phyloP scores from a whole-genome alignment of 2,329 filamentous ascomycete genomes.

The Calonectria honghensis region DNA sequence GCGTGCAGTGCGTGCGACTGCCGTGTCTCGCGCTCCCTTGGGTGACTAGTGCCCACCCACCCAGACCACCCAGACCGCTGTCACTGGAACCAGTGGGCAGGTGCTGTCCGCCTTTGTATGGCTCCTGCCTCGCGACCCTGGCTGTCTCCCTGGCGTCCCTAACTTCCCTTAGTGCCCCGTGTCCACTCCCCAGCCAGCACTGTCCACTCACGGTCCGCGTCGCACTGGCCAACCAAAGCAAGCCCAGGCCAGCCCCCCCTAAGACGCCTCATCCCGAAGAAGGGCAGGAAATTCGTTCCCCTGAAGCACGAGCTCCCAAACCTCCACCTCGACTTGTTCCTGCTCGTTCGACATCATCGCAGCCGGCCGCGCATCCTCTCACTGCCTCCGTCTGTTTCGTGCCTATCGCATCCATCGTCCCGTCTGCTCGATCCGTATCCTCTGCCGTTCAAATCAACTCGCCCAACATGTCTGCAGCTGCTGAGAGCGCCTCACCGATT shows the following conservation, averaged over 20 bases:
- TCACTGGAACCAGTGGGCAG: constrained; percentile 35
- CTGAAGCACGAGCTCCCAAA: constrained; percentile 59
- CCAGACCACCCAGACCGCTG: constrained; percentile 11
- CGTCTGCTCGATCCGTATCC: constrained; percentile 25
- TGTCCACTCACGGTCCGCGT: constrained; percentile 54
- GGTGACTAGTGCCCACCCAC: constrained; percentile 26
- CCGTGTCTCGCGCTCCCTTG: constrained; percentile 41
- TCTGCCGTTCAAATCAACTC: constrained; percentile 36
- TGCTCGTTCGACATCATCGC: constrained; percentile 54
- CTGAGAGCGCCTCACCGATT: constrained; percentile 80
- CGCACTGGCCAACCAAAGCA: constrained; percentile 57
- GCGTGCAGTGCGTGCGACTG: constrained; percentile 21
- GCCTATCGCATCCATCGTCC: constrained; percentile 37
- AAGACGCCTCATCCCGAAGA: constrained; percentile 51
- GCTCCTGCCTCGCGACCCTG: constrained; percentile 23
- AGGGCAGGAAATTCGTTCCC: constrained; percentile 61
- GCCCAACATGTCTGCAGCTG: constrained; percentile 71
- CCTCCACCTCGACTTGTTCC: constrained; percentile 55
- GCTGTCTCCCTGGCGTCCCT: constrained; percentile 48
- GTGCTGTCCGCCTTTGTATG: constrained; percentile 38
- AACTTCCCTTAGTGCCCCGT: constrained; percentile 53
- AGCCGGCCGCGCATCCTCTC: constrained; percentile 47
- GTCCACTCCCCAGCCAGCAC: constrained; percentile 52
- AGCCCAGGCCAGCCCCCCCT: constrained; percentile 45
- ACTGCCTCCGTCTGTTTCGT: constrained; percentile 48